Percentiles rank a stretch among this genome's conserved stretches.
Evolutionary conservation across 2,329 filamentous ascomycete species (phyloP).

Genomic region (Xylariaceae sp.): DNA sequence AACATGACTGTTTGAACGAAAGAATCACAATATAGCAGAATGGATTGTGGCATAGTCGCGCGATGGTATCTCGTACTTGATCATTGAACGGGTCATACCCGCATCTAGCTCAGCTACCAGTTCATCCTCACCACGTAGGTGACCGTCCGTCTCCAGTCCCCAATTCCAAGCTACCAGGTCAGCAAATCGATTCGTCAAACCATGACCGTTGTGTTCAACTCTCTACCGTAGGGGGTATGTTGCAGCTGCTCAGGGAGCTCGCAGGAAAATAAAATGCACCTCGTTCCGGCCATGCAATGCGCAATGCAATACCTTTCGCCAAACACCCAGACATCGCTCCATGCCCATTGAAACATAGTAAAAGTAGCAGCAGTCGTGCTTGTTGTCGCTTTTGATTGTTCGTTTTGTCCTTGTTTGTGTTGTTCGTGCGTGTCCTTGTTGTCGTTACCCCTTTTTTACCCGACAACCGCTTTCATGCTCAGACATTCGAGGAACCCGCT

Average conservation of each 20-base stretch:
- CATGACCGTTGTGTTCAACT: constrained; percentile 17
- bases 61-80: constrained; percentile 15
- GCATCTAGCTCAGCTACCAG: constrained; percentile 1
- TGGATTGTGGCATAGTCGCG: too few species aligned
- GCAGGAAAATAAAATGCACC: constrained; percentile 2
- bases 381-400: not conserved
- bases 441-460: constrained; percentile 35
- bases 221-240: constrained; percentile 6
- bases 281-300: constrained; percentile 10
- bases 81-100: constrained; percentile 2
- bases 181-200: constrained; percentile 13
- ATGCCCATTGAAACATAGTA: constrained; percentile 7
- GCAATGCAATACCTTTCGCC: constrained; percentile 11
- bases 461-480: constrained; percentile 82
- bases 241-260: constrained; percentile 6
- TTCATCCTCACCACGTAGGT: not conserved
- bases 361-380: not conserved
- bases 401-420: too few species aligned
- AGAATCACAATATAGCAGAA: too few species aligned
- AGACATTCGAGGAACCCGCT: constrained; percentile 84
- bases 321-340: constrained; percentile 15
- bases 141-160: not conserved
- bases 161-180: constrained; percentile 7
- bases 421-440: not conserved
- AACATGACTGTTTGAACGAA: too few species aligned